Evolutionary conservation across 2,329 filamentous ascomycete species (phyloP), one percentile per base, ranked within the genome.

Genomic region (Monosporascus sp.): DNA sequence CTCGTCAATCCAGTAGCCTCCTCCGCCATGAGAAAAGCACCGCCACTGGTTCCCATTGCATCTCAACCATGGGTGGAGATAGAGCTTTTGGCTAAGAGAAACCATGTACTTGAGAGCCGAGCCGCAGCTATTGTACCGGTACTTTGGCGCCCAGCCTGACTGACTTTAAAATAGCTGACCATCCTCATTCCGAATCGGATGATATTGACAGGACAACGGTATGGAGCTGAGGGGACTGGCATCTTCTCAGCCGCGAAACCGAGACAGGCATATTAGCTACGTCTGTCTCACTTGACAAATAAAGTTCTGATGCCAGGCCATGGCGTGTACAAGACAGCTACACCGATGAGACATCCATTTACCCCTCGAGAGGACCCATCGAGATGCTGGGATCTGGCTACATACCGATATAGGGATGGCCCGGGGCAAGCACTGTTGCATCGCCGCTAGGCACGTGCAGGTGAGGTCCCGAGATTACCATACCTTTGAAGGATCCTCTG

Each of bases 361-460:
- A 62, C 49, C 56, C 56, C 54, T 50, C 36, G 51, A 51, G 25
- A 51, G 51, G 47, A 42, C 50, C 53, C 54, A 51, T 51, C 46
- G 53, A 53, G 11, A 46, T 31, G 14, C 42, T 46, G 14, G 63
- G 65, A 55, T 62, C 54, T 57, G 57, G 58, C 62, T 63, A 14
- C 11, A 34, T 34, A 61, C 62, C 62, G 59, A 62, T 57, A 56
- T 59, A 58, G 50, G 54, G 53, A 54, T 57, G 57, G 65, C n/a
- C 20, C 22, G 42, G 42, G 42, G 17, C 11, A 17, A 25, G 14
- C 20, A 46, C 42, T 22, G 42, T 67, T 52, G 55, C 63, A 66
- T 65, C 55, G 63, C 62, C 60, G 61, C 64, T 65, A 65, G 57
- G 62, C 60, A 57, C 62, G 63, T 70, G 66, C 67, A 71, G 70